A percentile compares a stretch with the other conserved stretches of the same genome.
phyloP scores from a whole-genome alignment of 1,139 yeast species.

The Suhomyces chickasaworum region DNA sequence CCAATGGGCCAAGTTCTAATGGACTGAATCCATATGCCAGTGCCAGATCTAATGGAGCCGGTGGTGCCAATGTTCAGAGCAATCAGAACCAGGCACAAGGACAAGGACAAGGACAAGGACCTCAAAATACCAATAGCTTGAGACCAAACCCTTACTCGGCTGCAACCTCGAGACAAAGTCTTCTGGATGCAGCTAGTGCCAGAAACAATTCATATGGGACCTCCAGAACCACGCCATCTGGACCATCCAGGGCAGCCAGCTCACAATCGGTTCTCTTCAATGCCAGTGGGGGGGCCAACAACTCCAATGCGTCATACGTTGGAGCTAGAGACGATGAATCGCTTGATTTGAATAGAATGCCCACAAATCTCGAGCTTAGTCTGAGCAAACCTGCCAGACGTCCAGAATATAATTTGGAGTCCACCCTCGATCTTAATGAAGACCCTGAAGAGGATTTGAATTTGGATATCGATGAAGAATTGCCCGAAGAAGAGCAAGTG shows the following conservation, averaged over 20 bases:
- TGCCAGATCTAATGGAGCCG: background rate
- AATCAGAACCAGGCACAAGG: background rate
- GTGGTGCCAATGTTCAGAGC: constrained; percentile 9
- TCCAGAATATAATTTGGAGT: constrained; percentile 25
- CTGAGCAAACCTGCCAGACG: constrained; percentile 30
- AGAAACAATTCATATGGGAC: constrained; percentile 2
- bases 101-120: background rate
- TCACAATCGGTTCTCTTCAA: constrained; percentile 7
- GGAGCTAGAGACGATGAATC: constrained; percentile 33
- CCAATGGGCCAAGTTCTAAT: background rate
- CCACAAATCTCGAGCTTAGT: constrained; percentile 37
- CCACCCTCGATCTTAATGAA: constrained; percentile 39
- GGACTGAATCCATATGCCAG: constrained; percentile 1
- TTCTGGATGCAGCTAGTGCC: background rate
- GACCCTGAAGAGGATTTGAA: constrained; percentile 47
- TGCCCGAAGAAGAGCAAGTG: constrained; percentile 48
- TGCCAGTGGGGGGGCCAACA: constrained; percentile 2
- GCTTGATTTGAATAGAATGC: constrained; percentile 45
- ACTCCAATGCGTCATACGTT: constrained; percentile 4
- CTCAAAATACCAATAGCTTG: background rate
- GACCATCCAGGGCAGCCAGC: constrained; percentile 6
- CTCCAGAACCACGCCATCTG: constrained; percentile 3
- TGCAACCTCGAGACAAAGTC: constrained; percentile 4
- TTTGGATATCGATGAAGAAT: constrained; percentile 38
- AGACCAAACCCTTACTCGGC: constrained; percentile 11